Evolutionary conservation across 2,329 filamentous ascomycete species (phyloP).

Genomic region (Stemphylium vesicarium): DNA sequence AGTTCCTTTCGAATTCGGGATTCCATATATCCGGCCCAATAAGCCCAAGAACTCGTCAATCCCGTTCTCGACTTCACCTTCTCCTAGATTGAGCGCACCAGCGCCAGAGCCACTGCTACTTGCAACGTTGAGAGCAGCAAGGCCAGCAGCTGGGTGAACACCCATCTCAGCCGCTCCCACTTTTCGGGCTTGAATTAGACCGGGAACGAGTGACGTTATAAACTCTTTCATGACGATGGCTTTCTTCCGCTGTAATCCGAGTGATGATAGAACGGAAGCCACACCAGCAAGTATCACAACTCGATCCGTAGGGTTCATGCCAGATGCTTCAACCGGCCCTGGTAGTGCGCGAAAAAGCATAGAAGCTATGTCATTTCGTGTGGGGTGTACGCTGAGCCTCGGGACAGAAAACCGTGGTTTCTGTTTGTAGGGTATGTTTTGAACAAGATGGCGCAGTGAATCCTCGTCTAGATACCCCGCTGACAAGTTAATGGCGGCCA

Average conservation of each 20-base stretch:
- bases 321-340: constrained; percentile 59
- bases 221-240: constrained; percentile 88
- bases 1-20: constrained; percentile 41
- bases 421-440: constrained; percentile 55
- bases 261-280: constrained; percentile 77
- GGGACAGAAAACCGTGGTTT: constrained; percentile 43
- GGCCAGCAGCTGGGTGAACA: constrained; percentile 88
- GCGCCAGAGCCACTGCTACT: constrained; percentile 70
- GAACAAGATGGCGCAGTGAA: constrained; percentile 58
- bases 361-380: constrained; percentile 46
- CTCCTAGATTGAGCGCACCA: constrained; percentile 67
- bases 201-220: constrained; percentile 80
- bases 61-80: constrained; percentile 48
- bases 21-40: constrained; percentile 52
- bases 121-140: constrained; percentile 70
- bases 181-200: constrained; percentile 87
- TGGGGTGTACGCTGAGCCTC: constrained; percentile 43
- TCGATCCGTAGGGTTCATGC: constrained; percentile 75
- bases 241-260: constrained; percentile 87
- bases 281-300: constrained; percentile 84
- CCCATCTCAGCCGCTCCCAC: constrained; percentile 94
- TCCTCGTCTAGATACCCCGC: constrained; percentile 67
- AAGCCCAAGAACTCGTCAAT: constrained; percentile 51
- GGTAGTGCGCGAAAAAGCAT: constrained; percentile 56
- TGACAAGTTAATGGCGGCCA: constrained; percentile 70